A percentile compares a stretch with the other conserved stretches of the same genome.
phyloP scores from a whole-genome alignment of 164 flowering plant genomes.

The Cinnamomum chago region DNA sequence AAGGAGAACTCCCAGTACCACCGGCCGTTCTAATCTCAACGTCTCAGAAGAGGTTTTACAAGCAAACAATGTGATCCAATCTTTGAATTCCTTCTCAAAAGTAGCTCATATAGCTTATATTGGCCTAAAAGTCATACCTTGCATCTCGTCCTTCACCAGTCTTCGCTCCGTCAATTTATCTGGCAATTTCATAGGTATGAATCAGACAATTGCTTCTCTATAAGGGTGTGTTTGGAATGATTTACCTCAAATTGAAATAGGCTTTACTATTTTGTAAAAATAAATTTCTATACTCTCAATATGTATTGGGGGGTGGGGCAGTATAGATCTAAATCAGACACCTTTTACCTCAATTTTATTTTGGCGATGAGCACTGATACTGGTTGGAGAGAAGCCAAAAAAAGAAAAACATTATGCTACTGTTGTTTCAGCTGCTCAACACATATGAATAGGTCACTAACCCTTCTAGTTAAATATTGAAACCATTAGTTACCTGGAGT shows the following conservation, averaged over 20 bases:
- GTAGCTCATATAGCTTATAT: constrained; percentile 76
- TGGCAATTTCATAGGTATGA: constrained; percentile 70
- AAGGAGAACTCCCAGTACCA: constrained; percentile 4
- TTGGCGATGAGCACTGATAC: no score
- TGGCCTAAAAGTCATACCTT: constrained; percentile 58
- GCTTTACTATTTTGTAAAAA: neutral
- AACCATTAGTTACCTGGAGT: no score
- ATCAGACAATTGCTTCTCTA: neutral
- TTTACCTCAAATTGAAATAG: neutral
- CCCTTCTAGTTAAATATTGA: neutral
- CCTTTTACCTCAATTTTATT: no score
- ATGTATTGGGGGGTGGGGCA: no score
- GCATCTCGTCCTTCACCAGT: constrained; percentile 48
- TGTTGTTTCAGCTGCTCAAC: neutral
- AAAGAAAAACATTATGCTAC: no score
- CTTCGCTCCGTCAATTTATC: constrained; percentile 84
- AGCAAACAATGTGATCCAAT: constrained; percentile 66
- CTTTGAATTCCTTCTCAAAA: constrained; percentile 72
- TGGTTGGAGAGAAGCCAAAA: no score
- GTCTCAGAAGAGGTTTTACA: no score
- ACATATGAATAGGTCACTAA: neutral
- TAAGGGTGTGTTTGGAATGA: neutral
- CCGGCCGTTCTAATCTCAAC: no score
- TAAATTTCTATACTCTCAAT: neutral
- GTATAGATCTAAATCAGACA: neutral